phyloP scores from a whole-genome alignment of 2,329 filamentous ascomycete genomes.

The Penicillium paneum region DNA sequence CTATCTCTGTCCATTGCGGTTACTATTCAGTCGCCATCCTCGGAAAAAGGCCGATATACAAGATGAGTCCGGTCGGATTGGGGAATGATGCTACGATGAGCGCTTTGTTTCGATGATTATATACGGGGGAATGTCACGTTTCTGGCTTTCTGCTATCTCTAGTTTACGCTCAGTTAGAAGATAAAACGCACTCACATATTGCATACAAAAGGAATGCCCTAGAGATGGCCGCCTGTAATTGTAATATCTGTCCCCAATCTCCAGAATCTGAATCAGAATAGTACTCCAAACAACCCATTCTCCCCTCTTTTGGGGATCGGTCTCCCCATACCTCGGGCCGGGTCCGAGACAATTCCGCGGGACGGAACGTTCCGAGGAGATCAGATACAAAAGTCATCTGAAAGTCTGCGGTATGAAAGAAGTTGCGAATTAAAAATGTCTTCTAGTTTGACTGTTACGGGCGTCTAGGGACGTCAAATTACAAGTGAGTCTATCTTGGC shows the following conservation, averaged over 20 bases:
- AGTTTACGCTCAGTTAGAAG: neutral
- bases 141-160: neutral
- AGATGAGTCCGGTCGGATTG: neutral
- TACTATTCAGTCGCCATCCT: too few species aligned
- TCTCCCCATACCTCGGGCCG: neutral
- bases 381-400: slow-evolving; percentile 1
- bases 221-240: neutral
- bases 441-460: slow-evolving; percentile 12
- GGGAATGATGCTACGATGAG: neutral
- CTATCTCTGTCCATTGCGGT: neutral
- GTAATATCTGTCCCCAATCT: neutral
- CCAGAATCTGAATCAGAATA: neutral
- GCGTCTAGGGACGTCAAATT: slow-evolving; percentile 18
- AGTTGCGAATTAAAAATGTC: neutral
- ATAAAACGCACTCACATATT: neutral
- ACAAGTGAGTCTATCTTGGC: slow-evolving; percentile 4
- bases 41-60: neutral
- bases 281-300: neutral
- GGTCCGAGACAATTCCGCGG: neutral
- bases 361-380: slow-evolving; percentile 1
- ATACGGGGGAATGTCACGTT: neutral
- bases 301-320: neutral
- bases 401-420: neutral
- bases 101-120: neutral
- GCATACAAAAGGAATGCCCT: neutral